phyloP scores from a whole-genome alignment of 2,329 filamentous ascomycete genomes.

The Colletotrichum musicola region DNA sequence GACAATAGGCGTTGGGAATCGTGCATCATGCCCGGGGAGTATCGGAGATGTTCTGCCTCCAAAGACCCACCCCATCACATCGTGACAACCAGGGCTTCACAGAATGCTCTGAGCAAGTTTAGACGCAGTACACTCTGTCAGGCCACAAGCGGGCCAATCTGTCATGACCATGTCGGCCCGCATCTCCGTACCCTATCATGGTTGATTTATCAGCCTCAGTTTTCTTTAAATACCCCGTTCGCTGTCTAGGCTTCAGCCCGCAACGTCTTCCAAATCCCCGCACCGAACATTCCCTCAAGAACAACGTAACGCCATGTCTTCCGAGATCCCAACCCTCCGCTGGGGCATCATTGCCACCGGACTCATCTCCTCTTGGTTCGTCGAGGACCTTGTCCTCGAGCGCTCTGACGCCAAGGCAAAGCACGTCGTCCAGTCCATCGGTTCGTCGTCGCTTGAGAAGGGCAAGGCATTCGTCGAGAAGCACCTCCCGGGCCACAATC shows the following conservation, averaged over 20 bases:
- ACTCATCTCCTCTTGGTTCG: conserved; percentile 49
- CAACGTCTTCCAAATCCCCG: not conserved
- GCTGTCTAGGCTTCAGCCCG: not conserved
- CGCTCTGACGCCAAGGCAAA: conserved; percentile 51
- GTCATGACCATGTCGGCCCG: not conserved
- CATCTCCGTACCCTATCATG: not conserved
- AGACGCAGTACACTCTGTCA: not conserved
- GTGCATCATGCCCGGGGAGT: not conserved
- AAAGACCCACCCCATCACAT: not conserved
- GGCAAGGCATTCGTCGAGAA: conserved; percentile 54
- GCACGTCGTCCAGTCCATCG: conserved; percentile 57
- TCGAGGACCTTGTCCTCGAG: conserved; percentile 53
- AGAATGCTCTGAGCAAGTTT: not conserved
- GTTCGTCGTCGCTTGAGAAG: conserved; percentile 55
- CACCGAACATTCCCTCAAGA: not conserved
- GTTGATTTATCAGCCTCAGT: not conserved
- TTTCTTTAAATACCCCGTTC: conserved; percentile 3
- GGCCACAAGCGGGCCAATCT: not conserved
- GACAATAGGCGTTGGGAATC: no score
- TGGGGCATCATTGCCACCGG: conserved; percentile 50
- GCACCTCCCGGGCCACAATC: conserved; percentile 42
- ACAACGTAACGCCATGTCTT: not conserved
- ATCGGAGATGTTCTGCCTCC: not conserved
- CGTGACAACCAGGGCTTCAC: not conserved
- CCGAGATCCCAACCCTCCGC: conserved; percentile 43